A percentile compares a stretch with the other conserved stretches of the same genome.
phyloP scores from a whole-genome alignment of 2,329 filamentous ascomycete species.

The Pestalotiopsis sp. region DNA sequence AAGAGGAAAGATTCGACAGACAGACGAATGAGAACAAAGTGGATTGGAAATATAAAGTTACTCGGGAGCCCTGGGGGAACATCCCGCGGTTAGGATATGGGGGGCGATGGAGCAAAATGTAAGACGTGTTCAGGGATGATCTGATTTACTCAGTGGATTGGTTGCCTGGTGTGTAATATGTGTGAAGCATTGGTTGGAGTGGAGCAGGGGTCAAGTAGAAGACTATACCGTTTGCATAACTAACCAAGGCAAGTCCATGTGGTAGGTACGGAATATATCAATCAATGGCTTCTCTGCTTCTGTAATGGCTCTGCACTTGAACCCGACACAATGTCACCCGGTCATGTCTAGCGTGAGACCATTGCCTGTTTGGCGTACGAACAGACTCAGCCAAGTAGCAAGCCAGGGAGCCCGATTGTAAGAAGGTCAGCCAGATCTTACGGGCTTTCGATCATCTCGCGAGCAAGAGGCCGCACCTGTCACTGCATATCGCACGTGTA shows the following conservation, averaged over 20 bases:
- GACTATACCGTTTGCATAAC: not conserved
- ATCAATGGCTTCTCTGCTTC: not conserved
- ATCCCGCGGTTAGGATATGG: not conserved
- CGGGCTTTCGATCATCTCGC: not conserved
- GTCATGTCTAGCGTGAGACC: not conserved
- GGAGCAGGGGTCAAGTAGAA: not conserved
- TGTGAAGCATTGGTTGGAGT: not conserved
- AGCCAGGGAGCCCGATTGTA: not conserved
- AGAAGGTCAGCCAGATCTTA: not conserved
- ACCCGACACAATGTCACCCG: not conserved
- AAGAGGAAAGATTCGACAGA: not conserved
- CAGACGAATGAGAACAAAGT: not conserved
- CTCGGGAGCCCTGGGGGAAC: not conserved
- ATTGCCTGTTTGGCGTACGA: not conserved
- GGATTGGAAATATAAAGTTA: not conserved
- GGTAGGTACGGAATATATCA: not conserved
- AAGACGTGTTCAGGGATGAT: not conserved
- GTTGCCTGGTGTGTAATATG: not conserved
- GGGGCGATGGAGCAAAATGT: not conserved
- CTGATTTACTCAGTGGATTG: not conserved
- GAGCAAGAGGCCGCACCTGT: not conserved
- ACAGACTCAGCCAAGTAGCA: not conserved
- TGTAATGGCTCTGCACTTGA: too few species aligned
- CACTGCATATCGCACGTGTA: not conserved
- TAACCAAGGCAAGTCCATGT: not conserved